Evolutionary conservation across 2,329 filamentous ascomycete species (phyloP).

Genomic region (Claviceps arundinis): DNA sequence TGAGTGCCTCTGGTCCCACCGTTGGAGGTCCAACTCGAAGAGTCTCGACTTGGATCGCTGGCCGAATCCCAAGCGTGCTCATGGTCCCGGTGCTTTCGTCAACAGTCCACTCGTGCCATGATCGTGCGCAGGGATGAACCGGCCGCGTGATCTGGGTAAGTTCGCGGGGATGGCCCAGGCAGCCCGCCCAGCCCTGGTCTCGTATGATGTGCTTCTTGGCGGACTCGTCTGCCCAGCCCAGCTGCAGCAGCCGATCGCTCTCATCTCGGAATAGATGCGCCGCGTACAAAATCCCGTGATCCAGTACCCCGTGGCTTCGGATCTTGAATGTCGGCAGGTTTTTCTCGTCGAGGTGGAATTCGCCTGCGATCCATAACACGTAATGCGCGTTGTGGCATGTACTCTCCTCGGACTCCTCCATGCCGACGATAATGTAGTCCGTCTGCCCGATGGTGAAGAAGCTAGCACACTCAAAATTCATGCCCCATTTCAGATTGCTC

Average conservation of each 20-base stretch:
- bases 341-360: not conserved
- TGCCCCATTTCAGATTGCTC: slow-evolving; percentile 5
- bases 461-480: slow-evolving; percentile 14
- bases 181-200: slow-evolving; percentile 9
- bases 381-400: slow-evolving; percentile 7
- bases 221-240: slow-evolving; percentile 10
- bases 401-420: slow-evolving; percentile 9
- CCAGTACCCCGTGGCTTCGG: slow-evolving; percentile 6
- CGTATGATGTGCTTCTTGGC: slow-evolving; percentile 6
- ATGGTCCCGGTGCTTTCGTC: slow-evolving; percentile 5
- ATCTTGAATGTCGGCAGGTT: slow-evolving; percentile 5
- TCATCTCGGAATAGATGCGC: slow-evolving; percentile 12
- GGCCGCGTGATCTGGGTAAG: slow-evolving; percentile 5
- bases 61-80: slow-evolving; percentile 9
- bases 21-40: slow-evolving; percentile 1
- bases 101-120: slow-evolving; percentile 6
- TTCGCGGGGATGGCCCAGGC: slow-evolving; percentile 8
- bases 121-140: not conserved
- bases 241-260: slow-evolving; percentile 6
- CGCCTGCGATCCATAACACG: slow-evolving; percentile 7
- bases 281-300: slow-evolving; percentile 13
- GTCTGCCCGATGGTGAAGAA: slow-evolving; percentile 6
- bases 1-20: not conserved
- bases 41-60: slow-evolving; percentile 6
- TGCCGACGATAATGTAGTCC: slow-evolving; percentile 8